Evolutionary conservation across 2,329 filamentous ascomycete species (phyloP).

Genomic region (Cladophialophora carrionii): DNA sequence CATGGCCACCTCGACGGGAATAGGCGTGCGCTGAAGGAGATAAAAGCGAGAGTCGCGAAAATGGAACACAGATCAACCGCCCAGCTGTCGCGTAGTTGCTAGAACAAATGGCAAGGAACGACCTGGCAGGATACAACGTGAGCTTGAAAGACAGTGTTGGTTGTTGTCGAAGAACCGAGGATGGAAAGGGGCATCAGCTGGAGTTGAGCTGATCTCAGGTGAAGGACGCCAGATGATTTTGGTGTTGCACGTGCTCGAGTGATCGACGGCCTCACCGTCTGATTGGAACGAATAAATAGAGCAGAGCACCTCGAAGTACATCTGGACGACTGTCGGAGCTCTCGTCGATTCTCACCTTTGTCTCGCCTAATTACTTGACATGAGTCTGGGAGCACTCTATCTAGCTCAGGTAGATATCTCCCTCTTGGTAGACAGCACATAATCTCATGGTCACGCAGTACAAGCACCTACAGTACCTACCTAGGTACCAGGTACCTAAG

Average conservation of each 20-base stretch:
- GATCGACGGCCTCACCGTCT: not conserved
- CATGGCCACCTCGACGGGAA: not conserved
- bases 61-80: not conserved
- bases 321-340: not conserved
- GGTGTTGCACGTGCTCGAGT: not conserved
- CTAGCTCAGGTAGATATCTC: not conserved
- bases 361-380: not conserved
- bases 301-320: not conserved
- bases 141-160: not conserved
- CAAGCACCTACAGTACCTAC: too few relatives aligned
- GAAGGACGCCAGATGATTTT: not conserved
- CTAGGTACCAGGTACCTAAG: too few relatives aligned
- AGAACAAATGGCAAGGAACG: not conserved
- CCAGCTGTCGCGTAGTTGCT: not conserved
- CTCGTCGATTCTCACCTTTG: not conserved
- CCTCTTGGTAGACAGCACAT: not conserved
- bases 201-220: slow-evolving; percentile 1
- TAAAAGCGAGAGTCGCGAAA: not conserved
- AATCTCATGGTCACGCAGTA: not conserved
- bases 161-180: not conserved
- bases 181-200: slow-evolving; percentile 2
- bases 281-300: not conserved
- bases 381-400: not conserved
- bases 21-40: not conserved
- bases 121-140: not conserved